Base-by-base conservation (phyloP, 495 filamentous ascomycete genomes). In the Saxophila tyrrhenica region DNA sequence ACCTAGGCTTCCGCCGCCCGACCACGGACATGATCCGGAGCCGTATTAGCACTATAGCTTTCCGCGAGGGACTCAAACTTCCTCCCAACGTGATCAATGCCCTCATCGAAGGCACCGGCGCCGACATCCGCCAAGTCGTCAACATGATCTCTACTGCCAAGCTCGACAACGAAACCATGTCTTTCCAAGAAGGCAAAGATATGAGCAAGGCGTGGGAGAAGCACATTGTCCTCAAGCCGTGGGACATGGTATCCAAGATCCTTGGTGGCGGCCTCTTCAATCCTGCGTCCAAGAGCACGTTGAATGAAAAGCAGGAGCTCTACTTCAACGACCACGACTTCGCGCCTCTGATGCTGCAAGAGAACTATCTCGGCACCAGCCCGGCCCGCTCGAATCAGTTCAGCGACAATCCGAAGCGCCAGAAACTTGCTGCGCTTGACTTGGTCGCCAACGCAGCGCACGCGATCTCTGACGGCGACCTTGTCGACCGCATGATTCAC, bases 251-350 rank as follows among this genome's bases (percentile, higher is more conserved):
- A 55, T 77, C 83, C 64, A 96, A 95, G 71, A 84, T 99, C 61
- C 78, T 99, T 17, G 89, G 81, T 24, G 82, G 85, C 1, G 88
- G 87, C 49, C 81, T 94, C 72, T 99, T 96, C 62, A 78, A 83
- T 39, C 78, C 78, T 13, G 80, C 78, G 52, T 91, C 86, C 68
- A 94, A 83, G 54, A 72, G 85, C 8, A 91, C 88, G 0, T 71
- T 97, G 45, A 96, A 95, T 63, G 90, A 99, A 66, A 99, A 99
- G 72, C 89, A 89, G 54, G 90, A 97, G 69, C 81, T 99, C 1
- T 99, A 99, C 69, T 99, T 99, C 76, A 95, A 97, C 64, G 92
- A 99, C 60, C 91, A 96, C 62, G 92, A 99, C 62, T 91, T 96
- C 67, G 94, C 87, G 63, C 87, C 83, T 62, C 69, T 99, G 49